phyloP scores from a whole-genome alignment of 2,329 filamentous ascomycete species.

The Cryphonectria radicalis region DNA sequence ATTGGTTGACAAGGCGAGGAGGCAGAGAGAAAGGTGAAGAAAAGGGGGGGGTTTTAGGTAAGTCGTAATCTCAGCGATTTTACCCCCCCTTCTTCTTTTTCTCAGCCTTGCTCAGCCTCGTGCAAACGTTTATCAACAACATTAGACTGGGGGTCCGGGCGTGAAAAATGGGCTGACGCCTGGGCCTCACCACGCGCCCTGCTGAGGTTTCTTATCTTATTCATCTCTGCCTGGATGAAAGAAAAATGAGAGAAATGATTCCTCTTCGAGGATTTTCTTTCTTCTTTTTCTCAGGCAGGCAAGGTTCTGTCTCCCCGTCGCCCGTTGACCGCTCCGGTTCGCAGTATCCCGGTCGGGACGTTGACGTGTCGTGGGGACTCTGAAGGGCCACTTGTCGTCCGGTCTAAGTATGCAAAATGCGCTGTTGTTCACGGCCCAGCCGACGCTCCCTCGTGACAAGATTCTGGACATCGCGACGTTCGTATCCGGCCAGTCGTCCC shows the following conservation, averaged over 20 bases:
- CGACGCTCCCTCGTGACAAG: neutral
- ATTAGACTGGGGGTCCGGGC: neutral
- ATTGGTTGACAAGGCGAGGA: neutral
- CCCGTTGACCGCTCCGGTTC: neutral
- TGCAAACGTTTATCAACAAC: constrained; percentile 1
- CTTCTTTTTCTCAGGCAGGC: neutral
- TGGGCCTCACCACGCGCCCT: neutral
- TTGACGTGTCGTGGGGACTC: constrained; percentile 6
- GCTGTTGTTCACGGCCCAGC: neutral
- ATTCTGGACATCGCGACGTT: neutral
- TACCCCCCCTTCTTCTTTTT: too few species aligned
- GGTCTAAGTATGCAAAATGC: neutral
- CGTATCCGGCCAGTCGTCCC: neutral
- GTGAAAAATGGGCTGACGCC: neutral
- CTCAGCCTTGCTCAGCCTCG: constrained; percentile 13
- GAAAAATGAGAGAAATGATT: too few species aligned
- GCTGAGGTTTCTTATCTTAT: neutral
- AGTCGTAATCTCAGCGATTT: neutral
- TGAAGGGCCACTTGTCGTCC: constrained; percentile 4
- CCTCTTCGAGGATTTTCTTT: neutral
- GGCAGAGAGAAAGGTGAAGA: neutral
- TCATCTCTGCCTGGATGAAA: neutral
- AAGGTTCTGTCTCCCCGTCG: neutral
- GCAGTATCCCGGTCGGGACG: constrained; percentile 2
- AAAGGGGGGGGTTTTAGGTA: neutral